These are phyloP conservation scores for Penicillium diatomitis DNA, from an alignment of 495 filamentous ascomycete genomes.

Conservation along the genomic window DNA sequence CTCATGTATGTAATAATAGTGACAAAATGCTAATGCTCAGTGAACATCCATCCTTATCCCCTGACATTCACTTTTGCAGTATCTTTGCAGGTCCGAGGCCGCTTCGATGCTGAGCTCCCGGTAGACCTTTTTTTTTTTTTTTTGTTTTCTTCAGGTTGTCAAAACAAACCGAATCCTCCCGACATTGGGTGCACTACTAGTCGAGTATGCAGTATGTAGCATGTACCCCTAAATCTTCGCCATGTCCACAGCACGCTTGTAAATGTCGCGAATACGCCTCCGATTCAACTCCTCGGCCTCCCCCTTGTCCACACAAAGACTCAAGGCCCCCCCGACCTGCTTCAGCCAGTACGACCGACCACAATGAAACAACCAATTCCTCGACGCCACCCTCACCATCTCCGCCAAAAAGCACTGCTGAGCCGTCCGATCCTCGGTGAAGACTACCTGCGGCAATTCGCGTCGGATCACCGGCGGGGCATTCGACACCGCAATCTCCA, in stretches of 20 bases:
- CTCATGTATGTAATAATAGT: no score
- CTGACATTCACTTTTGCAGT: no score
- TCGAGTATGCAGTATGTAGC: not conserved
- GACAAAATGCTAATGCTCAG: no score
- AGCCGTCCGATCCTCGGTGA: conserved; percentile 19
- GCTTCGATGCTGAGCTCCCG: no score
- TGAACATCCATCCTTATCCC: no score
- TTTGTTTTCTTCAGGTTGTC: no score
- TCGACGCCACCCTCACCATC: conserved; percentile 23
- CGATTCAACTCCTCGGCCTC: conserved; percentile 20
- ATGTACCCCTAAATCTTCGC: conserved; percentile 9
- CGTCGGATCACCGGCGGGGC: conserved; percentile 13
- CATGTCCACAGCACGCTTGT: conserved; percentile 7
- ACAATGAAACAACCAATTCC: conserved; percentile 32
- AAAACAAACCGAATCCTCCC: no score
- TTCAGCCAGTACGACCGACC: conserved; percentile 30
- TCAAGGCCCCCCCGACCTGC: conserved; percentile 24
- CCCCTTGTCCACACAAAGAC: conserved; percentile 16
- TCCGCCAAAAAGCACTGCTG: conserved; percentile 28
- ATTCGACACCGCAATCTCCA: conserved; percentile 12
- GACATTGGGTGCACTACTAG: no score
- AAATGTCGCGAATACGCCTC: conserved; percentile 15
- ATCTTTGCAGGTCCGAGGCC: no score
- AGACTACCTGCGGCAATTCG: conserved; percentile 18
- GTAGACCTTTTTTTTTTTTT: no score